phyloP scores from a whole-genome alignment of 2,329 filamentous ascomycete species.

The Claviceps quebecensis region DNA sequence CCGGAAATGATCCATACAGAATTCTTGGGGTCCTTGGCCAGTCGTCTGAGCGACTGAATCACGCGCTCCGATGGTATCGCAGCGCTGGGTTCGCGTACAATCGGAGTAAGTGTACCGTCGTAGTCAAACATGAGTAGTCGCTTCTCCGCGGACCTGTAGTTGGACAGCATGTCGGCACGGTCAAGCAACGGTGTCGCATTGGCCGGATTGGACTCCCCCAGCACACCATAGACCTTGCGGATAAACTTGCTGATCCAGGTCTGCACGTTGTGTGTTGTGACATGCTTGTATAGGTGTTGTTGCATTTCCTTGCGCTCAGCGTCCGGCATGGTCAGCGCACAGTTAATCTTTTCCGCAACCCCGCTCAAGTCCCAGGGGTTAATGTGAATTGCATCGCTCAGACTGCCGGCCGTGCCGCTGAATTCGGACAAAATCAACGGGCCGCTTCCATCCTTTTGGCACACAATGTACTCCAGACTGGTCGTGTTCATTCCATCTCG shows the following conservation, averaged over 20 bases:
- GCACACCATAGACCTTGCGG: slow-evolving; percentile 63
- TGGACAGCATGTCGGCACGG: slow-evolving; percentile 52
- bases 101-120: slow-evolving; percentile 89
- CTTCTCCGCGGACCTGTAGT: slow-evolving; percentile 61
- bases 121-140: slow-evolving; percentile 98
- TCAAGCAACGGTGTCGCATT: slow-evolving; percentile 74
- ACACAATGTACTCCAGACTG: slow-evolving; percentile 85
- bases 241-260: slow-evolving; percentile 73
- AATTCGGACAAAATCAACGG: slow-evolving; percentile 93
- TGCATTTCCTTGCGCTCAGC: slow-evolving; percentile 57
- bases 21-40: slow-evolving; percentile 70
- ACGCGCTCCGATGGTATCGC: slow-evolving; percentile 79
- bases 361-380: slow-evolving; percentile 88
- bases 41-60: slow-evolving; percentile 61
- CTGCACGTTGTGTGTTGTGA: slow-evolving; percentile 74
- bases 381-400: slow-evolving; percentile 81
- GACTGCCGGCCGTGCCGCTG: slow-evolving; percentile 78
- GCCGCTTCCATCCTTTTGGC: slow-evolving; percentile 73
- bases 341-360: slow-evolving; percentile 71
- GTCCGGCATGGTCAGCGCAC: slow-evolving; percentile 62
- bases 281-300: slow-evolving; percentile 63
- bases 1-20: slow-evolving; percentile 98
- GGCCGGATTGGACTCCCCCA: slow-evolving; percentile 61
- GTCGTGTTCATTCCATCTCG: slow-evolving; percentile 98
- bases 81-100: slow-evolving; percentile 79